Percentiles rank a stretch among this genome's conserved stretches.
phyloP scores from a whole-genome alignment of 345 rosid species.

The Diplotaxis tenuifolia region DNA sequence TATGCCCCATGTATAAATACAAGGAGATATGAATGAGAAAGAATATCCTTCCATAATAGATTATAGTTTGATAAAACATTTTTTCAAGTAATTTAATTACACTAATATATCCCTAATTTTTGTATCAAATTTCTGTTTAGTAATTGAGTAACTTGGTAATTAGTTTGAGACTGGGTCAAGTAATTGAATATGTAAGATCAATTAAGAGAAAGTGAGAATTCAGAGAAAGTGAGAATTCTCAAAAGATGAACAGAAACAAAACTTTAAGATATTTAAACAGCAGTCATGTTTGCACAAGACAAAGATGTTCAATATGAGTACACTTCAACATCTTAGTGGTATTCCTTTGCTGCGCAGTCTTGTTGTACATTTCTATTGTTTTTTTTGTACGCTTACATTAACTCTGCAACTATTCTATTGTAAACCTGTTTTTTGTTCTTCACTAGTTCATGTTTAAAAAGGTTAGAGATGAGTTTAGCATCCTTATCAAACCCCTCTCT shows the following conservation, averaged over 20 bases:
- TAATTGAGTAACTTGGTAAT: neutral
- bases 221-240: neutral
- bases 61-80: neutral
- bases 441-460: too few species aligned
- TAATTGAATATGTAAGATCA: neutral
- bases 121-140: neutral
- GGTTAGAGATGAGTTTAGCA: too few species aligned
- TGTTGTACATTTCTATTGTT: too few species aligned
- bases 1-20: too few species aligned
- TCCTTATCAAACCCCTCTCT: too few species aligned
- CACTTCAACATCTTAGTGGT: conserved; percentile 25
- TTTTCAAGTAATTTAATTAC: too few species aligned
- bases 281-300: conserved; percentile 1
- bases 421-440: too few species aligned
- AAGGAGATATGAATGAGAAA: too few species aligned
- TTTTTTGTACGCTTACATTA: too few species aligned
- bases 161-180: neutral
- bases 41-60: too few species aligned
- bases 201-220: neutral
- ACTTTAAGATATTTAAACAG: neutral
- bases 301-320: conserved; percentile 27
- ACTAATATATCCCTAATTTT: neutral
- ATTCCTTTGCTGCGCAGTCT: neutral
- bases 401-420: too few species aligned
- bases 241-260: neutral